phyloP scores from a whole-genome alignment of 140 eudicot genomes.

The Senecio squalidus region DNA sequence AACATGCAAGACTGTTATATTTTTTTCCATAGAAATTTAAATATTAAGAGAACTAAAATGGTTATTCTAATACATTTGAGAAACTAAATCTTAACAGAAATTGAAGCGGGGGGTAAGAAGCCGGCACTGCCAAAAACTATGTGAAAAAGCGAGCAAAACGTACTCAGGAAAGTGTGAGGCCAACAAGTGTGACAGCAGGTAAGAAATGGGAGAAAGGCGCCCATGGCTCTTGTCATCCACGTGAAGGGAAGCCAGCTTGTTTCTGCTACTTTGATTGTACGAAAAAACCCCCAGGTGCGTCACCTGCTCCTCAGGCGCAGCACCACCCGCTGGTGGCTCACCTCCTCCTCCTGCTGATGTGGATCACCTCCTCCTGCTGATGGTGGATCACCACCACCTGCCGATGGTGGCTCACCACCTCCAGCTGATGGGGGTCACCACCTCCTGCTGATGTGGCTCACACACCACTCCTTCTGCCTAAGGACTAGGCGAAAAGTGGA shows the following conservation, averaged over 20 bases:
- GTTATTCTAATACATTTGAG: too few relatives aligned
- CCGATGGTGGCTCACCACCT: constrained; percentile 11
- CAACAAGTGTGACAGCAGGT: constrained; percentile 13
- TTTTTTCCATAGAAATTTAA: too few relatives aligned
- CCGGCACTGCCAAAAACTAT: neutral
- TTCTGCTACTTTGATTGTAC: constrained; percentile 18
- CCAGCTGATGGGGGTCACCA: constrained; percentile 1
- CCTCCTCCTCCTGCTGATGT: constrained; percentile 2
- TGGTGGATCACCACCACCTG: constrained; percentile 5
- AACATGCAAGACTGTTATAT: too few relatives aligned
- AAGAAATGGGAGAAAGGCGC: constrained; percentile 2
- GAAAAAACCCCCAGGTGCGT: constrained; percentile 1
- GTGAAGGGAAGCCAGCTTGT: constrained; percentile 9
- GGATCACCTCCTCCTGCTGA: constrained; percentile 19
- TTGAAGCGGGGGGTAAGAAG: too few relatives aligned
- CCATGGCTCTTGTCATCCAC: constrained; percentile 17
- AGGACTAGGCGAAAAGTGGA: too few relatives aligned
- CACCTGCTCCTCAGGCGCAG: neutral
- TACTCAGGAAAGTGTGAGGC: constrained; percentile 12
- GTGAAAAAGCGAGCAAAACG: constrained; percentile 13
- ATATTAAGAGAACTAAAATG: too few relatives aligned
- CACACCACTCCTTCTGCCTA: constrained; percentile 2
- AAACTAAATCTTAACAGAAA: too few relatives aligned
- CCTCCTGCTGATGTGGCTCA: too few relatives aligned
- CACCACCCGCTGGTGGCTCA: constrained; percentile 1